Evolutionary conservation across 306 rosid genomes (phyloP).

Genomic region (Cucurbita moschata): DNA sequence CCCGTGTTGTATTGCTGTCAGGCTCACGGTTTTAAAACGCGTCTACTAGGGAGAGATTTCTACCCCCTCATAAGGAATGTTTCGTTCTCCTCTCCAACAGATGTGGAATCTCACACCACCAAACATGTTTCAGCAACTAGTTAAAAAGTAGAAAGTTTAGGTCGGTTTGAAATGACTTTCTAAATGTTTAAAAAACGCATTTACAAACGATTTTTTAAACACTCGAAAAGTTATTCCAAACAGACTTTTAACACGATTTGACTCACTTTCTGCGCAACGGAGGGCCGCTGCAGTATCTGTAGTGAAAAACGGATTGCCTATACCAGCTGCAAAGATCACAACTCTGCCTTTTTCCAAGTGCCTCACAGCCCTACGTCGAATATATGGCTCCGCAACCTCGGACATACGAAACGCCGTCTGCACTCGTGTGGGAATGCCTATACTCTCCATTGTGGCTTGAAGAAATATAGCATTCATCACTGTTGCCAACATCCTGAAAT

Average conservation of each 20-base stretch:
- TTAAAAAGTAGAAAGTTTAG: neutral
- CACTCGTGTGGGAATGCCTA: constrained; percentile 92
- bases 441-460: constrained; percentile 99
- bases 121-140: neutral
- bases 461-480: constrained; percentile 97
- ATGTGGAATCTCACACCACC: neutral
- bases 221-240: no score
- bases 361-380: constrained; percentile 91
- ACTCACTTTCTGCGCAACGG: constrained; percentile 93
- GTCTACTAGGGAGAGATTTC: no score
- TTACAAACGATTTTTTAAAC: no score
- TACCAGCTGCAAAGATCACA: constrained; percentile 97
- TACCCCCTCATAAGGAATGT: no score
- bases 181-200: no score
- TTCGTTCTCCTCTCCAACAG: no score
- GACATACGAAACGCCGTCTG: constrained; percentile 99
- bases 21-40: no score
- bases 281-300: constrained; percentile 97
- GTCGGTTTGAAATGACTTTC: neutral
- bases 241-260: neutral
- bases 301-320: constrained; percentile 95
- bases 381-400: constrained; percentile 96
- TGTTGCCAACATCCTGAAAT: constrained; percentile 84
- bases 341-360: constrained; percentile 96
- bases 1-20: no score